A percentile compares a stretch with the other conserved stretches of the same genome.
Conservation (phyloP, 2,329 filamentous ascomycete genomes). For the Cladosporium sp. region DNA sequence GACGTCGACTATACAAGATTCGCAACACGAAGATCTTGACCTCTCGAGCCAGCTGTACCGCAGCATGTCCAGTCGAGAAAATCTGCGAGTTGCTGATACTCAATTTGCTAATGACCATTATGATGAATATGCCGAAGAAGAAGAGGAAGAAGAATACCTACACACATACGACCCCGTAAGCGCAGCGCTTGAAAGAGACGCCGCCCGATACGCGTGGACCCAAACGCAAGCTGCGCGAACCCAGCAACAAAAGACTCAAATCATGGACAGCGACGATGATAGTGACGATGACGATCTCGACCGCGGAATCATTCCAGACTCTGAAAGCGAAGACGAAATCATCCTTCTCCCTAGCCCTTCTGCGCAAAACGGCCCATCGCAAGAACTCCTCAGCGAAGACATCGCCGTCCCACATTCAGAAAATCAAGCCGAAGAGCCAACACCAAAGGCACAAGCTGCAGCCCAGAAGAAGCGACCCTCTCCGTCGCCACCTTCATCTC, state of each 20-base stretch:
- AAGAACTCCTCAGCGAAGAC: slow-evolving; percentile 8
- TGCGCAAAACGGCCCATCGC: neutral
- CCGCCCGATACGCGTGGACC: slow-evolving; percentile 18
- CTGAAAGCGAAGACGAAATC: slow-evolving; percentile 14
- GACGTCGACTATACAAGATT: slow-evolving; percentile 19
- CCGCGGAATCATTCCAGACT: slow-evolving; percentile 7
- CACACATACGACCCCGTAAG: slow-evolving; percentile 21
- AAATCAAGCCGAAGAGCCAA: neutral
- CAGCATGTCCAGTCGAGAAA: slow-evolving; percentile 1
- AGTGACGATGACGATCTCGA: slow-evolving; percentile 12
- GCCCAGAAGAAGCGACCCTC: neutral
- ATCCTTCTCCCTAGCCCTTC: neutral
- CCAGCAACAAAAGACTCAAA: neutral
- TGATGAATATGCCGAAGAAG: slow-evolving; percentile 10
- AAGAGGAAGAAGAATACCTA: slow-evolving; percentile 9
- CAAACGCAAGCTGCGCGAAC: slow-evolving; percentile 15
- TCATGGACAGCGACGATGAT: slow-evolving; percentile 8
- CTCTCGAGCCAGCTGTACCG: slow-evolving; percentile 11
- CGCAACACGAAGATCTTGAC: slow-evolving; percentile 18
- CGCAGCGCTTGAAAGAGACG: slow-evolving; percentile 23
- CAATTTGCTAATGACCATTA: slow-evolving; percentile 10
- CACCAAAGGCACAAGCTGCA: neutral
- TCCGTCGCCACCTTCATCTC: slow-evolving; percentile 16
- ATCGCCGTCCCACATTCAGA: neutral
- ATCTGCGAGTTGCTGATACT: slow-evolving; percentile 1